Conservation (phyloP, 2,329 filamentous ascomycete genomes). For the Dothistroma septosporum region DNA sequence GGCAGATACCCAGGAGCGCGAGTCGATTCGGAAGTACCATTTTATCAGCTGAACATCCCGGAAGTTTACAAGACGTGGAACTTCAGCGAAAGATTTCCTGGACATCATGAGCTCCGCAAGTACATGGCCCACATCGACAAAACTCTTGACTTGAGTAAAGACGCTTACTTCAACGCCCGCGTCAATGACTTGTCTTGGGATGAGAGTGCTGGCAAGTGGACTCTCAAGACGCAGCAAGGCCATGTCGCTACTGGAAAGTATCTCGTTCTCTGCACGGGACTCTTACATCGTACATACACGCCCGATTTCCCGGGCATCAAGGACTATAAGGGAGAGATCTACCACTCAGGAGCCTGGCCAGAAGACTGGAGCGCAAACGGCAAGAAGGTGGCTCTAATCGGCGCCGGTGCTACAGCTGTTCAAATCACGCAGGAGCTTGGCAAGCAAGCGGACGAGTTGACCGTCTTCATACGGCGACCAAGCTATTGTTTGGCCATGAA, state of each 20-base stretch:
- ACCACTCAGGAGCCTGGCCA: constrained; percentile 42
- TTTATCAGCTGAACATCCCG: constrained; percentile 47
- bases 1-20: constrained; percentile 41
- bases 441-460: constrained; percentile 40
- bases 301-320: constrained; percentile 37
- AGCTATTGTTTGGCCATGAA: constrained; percentile 62
- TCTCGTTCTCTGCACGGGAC: constrained; percentile 38
- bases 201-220: constrained; percentile 47
- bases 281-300: constrained; percentile 37
- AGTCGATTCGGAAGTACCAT: constrained; percentile 46
- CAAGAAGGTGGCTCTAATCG: constrained; percentile 42
- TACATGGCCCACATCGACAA: constrained; percentile 61
- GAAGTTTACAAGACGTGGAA: constrained; percentile 52
- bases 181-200: constrained; percentile 54
- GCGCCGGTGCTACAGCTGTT: constrained; percentile 42
- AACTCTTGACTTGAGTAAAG: constrained; percentile 53
- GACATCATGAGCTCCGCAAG: constrained; percentile 43
- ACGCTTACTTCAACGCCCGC: constrained; percentile 55
- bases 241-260: constrained; percentile 31
- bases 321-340: constrained; percentile 39
- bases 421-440: constrained; percentile 37
- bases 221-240: constrained; percentile 49
- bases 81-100: constrained; percentile 40
- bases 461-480: constrained; percentile 63
- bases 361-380: constrained; percentile 31